Evolutionary conservation across 148 eudicot species (phyloP).

Genomic region (Suaeda aralocaspica): DNA sequence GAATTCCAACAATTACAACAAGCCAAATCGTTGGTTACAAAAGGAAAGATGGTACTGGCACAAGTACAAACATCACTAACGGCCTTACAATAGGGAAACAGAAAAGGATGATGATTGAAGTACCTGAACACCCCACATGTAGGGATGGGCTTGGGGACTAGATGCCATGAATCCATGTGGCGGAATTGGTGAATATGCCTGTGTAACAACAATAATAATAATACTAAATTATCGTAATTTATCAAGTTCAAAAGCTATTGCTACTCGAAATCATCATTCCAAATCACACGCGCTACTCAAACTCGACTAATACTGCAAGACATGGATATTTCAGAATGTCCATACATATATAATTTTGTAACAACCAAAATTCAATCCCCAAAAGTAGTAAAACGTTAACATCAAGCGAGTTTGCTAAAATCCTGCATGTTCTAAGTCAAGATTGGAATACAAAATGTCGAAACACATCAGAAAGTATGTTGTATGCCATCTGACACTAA

Average conservation of each 20-base stretch:
- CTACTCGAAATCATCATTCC: constrained; percentile 8
- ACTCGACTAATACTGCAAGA: background rate
- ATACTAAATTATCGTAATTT: background rate
- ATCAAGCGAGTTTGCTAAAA: background rate
- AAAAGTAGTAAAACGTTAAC: background rate
- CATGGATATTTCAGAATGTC: background rate
- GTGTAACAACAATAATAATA: constrained; percentile 28
- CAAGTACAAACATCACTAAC: background rate
- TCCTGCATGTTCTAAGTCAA: background rate
- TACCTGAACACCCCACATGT: constrained; percentile 99
- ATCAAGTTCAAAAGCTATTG: background rate
- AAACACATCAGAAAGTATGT: too few species aligned
- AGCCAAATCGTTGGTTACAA: constrained; percentile 1
- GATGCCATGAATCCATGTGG: constrained; percentile 87
- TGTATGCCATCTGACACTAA: background rate
- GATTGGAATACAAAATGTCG: too few species aligned
- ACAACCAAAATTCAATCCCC: background rate
- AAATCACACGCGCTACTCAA: background rate
- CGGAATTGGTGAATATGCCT: constrained; percentile 96
- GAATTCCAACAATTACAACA: background rate
- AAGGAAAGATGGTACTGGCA: background rate
- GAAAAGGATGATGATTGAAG: background rate
- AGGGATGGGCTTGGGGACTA: constrained; percentile 93
- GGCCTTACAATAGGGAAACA: background rate
- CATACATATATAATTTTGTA: background rate